phyloP scores from a whole-genome alignment of 129 eudicot genomes.

The Tanacetum coccineum region DNA sequence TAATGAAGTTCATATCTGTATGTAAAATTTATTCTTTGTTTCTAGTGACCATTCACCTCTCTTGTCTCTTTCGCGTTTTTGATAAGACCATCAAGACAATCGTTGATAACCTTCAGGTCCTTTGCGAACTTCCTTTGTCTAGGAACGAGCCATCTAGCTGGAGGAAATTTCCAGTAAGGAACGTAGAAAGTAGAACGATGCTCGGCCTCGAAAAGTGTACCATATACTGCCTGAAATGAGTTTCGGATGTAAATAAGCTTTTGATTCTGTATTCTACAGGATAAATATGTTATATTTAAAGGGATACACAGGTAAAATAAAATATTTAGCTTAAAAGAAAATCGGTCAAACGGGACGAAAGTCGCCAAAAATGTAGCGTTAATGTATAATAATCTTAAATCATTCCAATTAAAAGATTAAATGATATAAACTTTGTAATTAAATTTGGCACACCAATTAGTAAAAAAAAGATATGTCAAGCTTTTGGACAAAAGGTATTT shows the following conservation, averaged over 20 bases:
- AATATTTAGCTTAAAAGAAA: not conserved
- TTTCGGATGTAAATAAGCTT: not conserved
- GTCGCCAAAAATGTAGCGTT: not conserved
- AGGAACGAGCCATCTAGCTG: conserved; percentile 92
- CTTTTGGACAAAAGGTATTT: not conserved
- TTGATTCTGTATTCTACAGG: not conserved
- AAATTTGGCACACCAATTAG: not conserved
- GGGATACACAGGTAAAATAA: not conserved
- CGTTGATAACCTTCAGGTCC: conserved; percentile 81
- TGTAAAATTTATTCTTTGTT: not conserved
- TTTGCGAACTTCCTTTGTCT: conserved; percentile 83
- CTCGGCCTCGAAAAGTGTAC: conserved; percentile 98
- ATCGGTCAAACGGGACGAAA: not conserved
- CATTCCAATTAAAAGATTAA: not conserved
- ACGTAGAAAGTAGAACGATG: conserved; percentile 95
- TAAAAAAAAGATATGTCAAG: not conserved
- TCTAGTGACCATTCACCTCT: conserved; percentile 49
- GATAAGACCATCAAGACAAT: conserved; percentile 93
- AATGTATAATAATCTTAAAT: not conserved
- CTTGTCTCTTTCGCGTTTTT: conserved; percentile 94
- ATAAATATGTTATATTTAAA: not conserved
- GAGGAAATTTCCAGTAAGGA: conserved; percentile 96
- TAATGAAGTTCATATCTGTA: no score
- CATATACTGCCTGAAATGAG: conserved; percentile 82
- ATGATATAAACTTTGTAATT: not conserved